These are phyloP conservation scores for Backusella tuberculispora DNA, from an alignment of 192 early-diverging fungal species.

Conservation along the genomic window DNA sequence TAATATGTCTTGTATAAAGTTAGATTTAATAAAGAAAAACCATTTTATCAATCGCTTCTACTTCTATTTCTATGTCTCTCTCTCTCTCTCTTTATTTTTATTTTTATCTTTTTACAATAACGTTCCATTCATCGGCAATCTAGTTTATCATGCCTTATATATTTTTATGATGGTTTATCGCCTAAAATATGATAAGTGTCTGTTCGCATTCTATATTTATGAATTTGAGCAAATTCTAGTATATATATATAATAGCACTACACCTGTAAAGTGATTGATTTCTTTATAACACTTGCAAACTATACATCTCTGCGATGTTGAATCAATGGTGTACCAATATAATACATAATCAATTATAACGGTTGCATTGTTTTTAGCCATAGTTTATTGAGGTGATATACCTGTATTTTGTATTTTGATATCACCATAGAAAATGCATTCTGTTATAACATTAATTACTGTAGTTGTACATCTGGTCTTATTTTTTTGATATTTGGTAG, in stretches of 20 bases:
- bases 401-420: slow-evolving; percentile 59
- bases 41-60: no score
- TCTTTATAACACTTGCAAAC: slow-evolving; percentile 72
- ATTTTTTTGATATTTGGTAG: neutral
- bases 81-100: neutral
- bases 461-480: no score
- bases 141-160: slow-evolving; percentile 80
- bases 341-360: slow-evolving; percentile 85
- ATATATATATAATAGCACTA: neutral
- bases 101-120: slow-evolving; percentile 54
- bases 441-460: slow-evolving; percentile 51
- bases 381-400: slow-evolving; percentile 73
- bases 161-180: slow-evolving; percentile 80
- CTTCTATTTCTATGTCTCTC: neutral
- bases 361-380: slow-evolving; percentile 91
- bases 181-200: slow-evolving; percentile 85
- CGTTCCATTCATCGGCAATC: slow-evolving; percentile 82
- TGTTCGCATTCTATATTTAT: slow-evolving; percentile 70
- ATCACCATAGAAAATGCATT: slow-evolving; percentile 47
- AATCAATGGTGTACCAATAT: slow-evolving; percentile 82
- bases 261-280: neutral
- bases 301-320: slow-evolving; percentile 71
- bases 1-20: no score
- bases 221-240: neutral
- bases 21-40: no score